These are phyloP conservation scores for Suillus subluteus DNA, from an alignment of 768 basidiomycete species.

Conservation along the genomic window DNA sequence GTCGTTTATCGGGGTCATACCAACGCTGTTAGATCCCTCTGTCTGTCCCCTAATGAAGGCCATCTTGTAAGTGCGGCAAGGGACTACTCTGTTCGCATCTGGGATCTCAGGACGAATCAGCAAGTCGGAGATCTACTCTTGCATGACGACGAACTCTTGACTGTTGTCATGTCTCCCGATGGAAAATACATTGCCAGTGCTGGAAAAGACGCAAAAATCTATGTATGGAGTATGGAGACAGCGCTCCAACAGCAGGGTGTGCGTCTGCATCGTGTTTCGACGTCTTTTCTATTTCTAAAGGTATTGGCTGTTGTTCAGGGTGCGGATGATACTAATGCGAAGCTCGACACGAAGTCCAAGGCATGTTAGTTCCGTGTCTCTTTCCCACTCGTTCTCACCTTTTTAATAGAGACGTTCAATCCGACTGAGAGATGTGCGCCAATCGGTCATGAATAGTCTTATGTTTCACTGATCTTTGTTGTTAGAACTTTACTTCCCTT, in stretches of 20 bases:
- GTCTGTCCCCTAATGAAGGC: neutral
- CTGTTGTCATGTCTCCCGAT: slow-evolving; percentile 78
- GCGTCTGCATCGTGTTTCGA: neutral
- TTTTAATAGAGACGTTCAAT: too few species aligned
- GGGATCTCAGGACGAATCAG: neutral
- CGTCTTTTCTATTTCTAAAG: neutral
- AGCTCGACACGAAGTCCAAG: too few species aligned
- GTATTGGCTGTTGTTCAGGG: neutral
- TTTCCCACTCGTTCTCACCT: too few species aligned
- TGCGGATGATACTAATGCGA: neutral
- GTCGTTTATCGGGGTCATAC: neutral
- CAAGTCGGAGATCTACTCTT: slow-evolving; percentile 48
- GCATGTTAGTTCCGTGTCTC: too few species aligned
- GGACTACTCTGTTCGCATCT: neutral
- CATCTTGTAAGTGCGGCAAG: neutral
- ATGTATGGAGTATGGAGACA: slow-evolving; percentile 76
- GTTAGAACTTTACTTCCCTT: too few species aligned
- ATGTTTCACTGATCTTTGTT: too few species aligned
- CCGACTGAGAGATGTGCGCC: neutral
- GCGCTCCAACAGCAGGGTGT: neutral
- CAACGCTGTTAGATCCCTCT: neutral
- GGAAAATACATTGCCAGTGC: slow-evolving; percentile 81
- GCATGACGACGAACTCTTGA: slow-evolving; percentile 80
- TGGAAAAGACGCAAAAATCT: slow-evolving; percentile 74
- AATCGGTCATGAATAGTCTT: too few species aligned